Percentiles rank a stretch among this genome's conserved stretches.
phyloP scores from a whole-genome alignment of 192 early-diverging fungal species.

The Funneliformis mosseae region DNA sequence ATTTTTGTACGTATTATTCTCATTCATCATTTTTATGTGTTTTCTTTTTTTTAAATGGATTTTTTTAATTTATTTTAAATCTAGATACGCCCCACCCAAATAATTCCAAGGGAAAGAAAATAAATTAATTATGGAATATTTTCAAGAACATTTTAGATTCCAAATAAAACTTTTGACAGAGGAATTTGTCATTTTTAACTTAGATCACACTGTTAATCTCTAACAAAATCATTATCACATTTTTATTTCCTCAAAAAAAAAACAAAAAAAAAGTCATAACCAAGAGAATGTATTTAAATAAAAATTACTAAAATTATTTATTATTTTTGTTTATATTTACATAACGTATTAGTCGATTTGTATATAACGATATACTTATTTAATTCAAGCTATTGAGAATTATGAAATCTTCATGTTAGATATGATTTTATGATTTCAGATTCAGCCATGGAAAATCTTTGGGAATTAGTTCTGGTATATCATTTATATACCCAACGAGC shows the following conservation, averaged over 20 bases:
- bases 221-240: neutral
- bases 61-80: neutral
- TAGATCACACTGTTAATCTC: neutral
- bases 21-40: neutral
- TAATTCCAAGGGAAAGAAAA: neutral
- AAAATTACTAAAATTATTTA: too few relatives aligned
- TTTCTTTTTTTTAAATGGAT: neutral
- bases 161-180: neutral
- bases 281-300: too few relatives aligned
- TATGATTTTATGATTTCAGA: conserved; percentile 31
- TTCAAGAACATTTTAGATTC: neutral
- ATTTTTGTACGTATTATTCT: conserved; percentile 67
- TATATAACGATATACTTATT: too few relatives aligned
- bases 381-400: too few relatives aligned
- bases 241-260: neutral
- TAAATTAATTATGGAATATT: neutral
- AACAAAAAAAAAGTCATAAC: too few relatives aligned
- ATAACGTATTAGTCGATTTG: too few relatives aligned
- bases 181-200: neutral
- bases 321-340: too few relatives aligned
- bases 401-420: neutral
- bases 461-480: conserved; percentile 49
- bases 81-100: conserved; percentile 8
- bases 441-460: conserved; percentile 48
- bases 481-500: conserved; percentile 48